Evolutionary conservation across 2,329 filamentous ascomycete species (phyloP).

Genomic region (Stemphylium lycopersici): DNA sequence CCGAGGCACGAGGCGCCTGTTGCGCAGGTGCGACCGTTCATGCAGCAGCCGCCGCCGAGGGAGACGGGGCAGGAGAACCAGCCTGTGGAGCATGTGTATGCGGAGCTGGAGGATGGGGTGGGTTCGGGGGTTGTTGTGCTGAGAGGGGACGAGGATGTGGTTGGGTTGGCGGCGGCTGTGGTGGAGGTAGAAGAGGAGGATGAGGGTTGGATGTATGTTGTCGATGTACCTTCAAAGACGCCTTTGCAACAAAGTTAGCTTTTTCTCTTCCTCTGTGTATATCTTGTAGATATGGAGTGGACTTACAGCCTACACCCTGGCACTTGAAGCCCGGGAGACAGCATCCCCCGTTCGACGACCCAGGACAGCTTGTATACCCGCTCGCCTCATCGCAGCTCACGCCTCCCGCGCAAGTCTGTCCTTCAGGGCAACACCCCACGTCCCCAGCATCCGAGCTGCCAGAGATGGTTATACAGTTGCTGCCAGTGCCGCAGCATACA

Average conservation of each 20-base stretch:
- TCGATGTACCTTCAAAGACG: slow-evolving; percentile 38
- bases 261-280: neutral
- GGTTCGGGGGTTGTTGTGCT: slow-evolving; percentile 13
- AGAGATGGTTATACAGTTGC: slow-evolving; percentile 63
- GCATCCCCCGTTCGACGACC: slow-evolving; percentile 73
- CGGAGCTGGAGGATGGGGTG: slow-evolving; percentile 17
- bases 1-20: slow-evolving; percentile 48
- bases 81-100: slow-evolving; percentile 51
- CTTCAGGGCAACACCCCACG: slow-evolving; percentile 76
- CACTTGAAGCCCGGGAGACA: slow-evolving; percentile 76
- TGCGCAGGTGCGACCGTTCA: slow-evolving; percentile 53
- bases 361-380: slow-evolving; percentile 69
- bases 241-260: slow-evolving; percentile 25
- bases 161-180: slow-evolving; percentile 49
- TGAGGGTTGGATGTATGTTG: slow-evolving; percentile 34
- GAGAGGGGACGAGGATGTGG: slow-evolving; percentile 23
- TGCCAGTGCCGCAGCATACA: slow-evolving; percentile 72
- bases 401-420: slow-evolving; percentile 66
- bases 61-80: slow-evolving; percentile 55
- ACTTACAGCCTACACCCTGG: slow-evolving; percentile 72
- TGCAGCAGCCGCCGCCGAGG: slow-evolving; percentile 58
- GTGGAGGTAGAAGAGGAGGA: slow-evolving; percentile 35
- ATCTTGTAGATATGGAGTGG: too few species aligned
- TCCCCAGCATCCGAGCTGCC: slow-evolving; percentile 65
- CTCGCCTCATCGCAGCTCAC: slow-evolving; percentile 65